These are phyloP conservation scores for Casuarina cunninghamiana DNA, from an alignment of 306 rosid species.

Conservation along the genomic window DNA sequence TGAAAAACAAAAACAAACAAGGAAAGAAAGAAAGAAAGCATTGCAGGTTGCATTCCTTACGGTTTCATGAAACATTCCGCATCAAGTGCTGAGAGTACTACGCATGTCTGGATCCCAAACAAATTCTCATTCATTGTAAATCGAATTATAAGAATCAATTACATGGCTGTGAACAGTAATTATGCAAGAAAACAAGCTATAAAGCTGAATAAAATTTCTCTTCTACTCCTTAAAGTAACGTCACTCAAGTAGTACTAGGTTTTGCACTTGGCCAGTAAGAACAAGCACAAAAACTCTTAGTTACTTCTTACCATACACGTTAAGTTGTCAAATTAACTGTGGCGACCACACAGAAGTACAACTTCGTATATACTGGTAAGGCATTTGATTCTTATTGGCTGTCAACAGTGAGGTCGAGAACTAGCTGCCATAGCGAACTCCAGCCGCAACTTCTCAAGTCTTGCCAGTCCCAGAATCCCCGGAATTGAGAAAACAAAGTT, in stretches of 20 bases:
- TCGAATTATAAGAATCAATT: too few species aligned
- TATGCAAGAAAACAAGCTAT: too few species aligned
- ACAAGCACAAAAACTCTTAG: not conserved
- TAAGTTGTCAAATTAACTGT: not conserved
- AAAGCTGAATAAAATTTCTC: too few species aligned
- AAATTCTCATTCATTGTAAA: too few species aligned
- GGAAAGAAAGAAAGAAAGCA: too few species aligned
- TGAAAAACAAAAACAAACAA: too few species aligned
- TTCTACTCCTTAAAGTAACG: too few species aligned
- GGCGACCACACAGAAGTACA: not conserved
- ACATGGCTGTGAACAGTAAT: too few species aligned
- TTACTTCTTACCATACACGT: not conserved
- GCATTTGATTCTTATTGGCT: not conserved
- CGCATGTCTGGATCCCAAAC: too few species aligned
- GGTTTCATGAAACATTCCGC: too few species aligned
- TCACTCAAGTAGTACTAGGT: not conserved
- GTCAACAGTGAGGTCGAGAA: not conserved
- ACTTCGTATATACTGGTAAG: not conserved
- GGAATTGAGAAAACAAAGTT: not conserved
- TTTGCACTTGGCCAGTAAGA: not conserved
- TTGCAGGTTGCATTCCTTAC: too few species aligned
- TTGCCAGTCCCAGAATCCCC: not conserved
- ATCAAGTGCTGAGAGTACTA: too few species aligned
- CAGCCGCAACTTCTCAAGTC: not conserved
- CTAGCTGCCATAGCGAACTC: not conserved